Percentiles rank a stretch among this genome's conserved stretches.
phyloP scores from a whole-genome alignment of 2,329 filamentous ascomycete species.

The Sordariomycetes sp. region DNA sequence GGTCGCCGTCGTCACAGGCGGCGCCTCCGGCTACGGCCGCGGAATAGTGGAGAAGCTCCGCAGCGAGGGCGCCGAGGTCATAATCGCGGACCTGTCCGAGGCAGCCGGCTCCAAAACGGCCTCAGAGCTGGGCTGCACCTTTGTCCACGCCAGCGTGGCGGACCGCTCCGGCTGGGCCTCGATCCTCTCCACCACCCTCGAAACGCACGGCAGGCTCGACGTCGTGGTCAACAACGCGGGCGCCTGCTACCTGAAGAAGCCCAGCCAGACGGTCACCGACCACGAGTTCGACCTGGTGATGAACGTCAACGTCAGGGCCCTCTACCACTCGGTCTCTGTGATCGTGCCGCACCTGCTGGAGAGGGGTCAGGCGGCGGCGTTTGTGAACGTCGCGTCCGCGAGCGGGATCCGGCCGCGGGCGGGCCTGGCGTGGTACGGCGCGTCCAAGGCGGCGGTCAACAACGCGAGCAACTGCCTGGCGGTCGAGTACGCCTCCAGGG shows the following conservation, averaged over 20 bases:
- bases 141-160: conserved; percentile 37
- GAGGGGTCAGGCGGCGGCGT: conserved; percentile 43
- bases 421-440: conserved; percentile 60
- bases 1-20: conserved; percentile 37
- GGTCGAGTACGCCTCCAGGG: conserved; percentile 60
- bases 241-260: conserved; percentile 51
- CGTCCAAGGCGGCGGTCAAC: conserved; percentile 54
- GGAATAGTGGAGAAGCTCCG: conserved; percentile 50
- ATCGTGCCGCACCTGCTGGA: conserved; percentile 51
- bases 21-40: conserved; percentile 52
- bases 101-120: conserved; percentile 38
- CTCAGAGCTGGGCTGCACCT: conserved; percentile 28
- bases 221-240: conserved; percentile 49
- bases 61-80: conserved; percentile 47
- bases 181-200: conserved; percentile 31
- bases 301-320: conserved; percentile 57
- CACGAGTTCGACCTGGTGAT: conserved; percentile 57
- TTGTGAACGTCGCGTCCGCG: conserved; percentile 58
- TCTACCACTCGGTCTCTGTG: conserved; percentile 50
- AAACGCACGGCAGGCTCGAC: conserved; percentile 40
- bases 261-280: conserved; percentile 53
- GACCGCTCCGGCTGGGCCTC: conserved; percentile 40
- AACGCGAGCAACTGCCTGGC: conserved; percentile 51
- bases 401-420: conserved; percentile 48
- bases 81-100: conserved; percentile 51